Evolutionary conservation across 192 early-diverging fungal species (phyloP).

Genomic region (Spizellomyces sp.): DNA sequence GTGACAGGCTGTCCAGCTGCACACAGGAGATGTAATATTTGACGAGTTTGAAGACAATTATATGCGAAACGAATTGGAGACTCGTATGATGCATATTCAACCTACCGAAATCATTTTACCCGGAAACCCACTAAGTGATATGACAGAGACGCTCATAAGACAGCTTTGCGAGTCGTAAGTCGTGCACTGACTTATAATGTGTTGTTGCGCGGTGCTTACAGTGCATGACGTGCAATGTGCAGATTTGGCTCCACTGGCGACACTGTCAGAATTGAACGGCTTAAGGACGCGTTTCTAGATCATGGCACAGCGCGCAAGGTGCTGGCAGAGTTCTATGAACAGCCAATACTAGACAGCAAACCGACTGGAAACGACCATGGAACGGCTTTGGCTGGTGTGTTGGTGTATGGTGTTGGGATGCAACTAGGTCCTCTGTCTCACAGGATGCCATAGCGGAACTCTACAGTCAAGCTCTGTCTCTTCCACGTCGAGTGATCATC

Average conservation of each 20-base stretch:
- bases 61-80: conserved; percentile 69
- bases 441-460: conserved; percentile 11
- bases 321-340: conserved; percentile 39
- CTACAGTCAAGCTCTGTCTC: conserved; percentile 34
- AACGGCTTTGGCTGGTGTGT: not conserved
- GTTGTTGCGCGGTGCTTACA: not conserved
- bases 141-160: conserved; percentile 56
- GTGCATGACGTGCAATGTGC: not conserved
- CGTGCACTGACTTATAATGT: not conserved
- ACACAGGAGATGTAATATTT: conserved; percentile 72
- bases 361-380: conserved; percentile 10
- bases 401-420: not conserved
- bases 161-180: conserved; percentile 22
- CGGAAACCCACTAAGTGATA: conserved; percentile 44
- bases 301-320: conserved; percentile 26
- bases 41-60: conserved; percentile 69
- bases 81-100: conserved; percentile 64
- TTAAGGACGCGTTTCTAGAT: conserved; percentile 48
- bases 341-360: conserved; percentile 11
- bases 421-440: not conserved
- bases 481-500: conserved; percentile 34
- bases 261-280: conserved; percentile 56
- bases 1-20: conserved; percentile 62
- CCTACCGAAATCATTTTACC: conserved; percentile 71
- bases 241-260: conserved; percentile 40